phyloP scores from a whole-genome alignment of 345 rosid genomes.

The Salix caprea region DNA sequence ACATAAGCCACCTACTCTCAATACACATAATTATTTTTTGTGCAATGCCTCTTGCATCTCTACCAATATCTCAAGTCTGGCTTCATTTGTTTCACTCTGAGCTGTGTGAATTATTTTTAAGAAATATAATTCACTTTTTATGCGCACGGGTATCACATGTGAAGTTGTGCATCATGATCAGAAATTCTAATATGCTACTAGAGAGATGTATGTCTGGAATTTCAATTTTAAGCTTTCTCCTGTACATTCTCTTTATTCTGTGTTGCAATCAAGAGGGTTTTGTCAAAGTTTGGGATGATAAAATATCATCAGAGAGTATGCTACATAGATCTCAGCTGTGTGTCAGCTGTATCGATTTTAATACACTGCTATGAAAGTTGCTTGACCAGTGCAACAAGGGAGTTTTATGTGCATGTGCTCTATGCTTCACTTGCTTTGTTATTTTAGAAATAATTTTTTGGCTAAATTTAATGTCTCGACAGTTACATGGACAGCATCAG shows the following conservation, averaged over 20 bases:
- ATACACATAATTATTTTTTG: background rate
- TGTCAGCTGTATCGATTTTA: too few species aligned
- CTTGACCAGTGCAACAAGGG: too few species aligned
- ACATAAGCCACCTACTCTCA: background rate
- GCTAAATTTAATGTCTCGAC: constrained; percentile 11
- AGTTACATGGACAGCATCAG: constrained; percentile 84
- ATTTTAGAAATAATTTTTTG: background rate
- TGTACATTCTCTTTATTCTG: background rate
- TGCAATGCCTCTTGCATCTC: background rate
- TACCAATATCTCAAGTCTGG: background rate
- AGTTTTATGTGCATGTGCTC: background rate
- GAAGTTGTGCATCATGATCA: background rate
- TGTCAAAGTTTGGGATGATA: background rate
- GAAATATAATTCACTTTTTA: background rate
- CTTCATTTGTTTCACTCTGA: background rate
- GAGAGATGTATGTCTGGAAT: background rate
- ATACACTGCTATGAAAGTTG: too few species aligned
- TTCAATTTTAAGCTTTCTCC: background rate
- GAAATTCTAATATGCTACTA: background rate
- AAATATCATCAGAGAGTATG: background rate
- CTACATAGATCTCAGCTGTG: background rate
- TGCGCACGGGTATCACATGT: background rate
- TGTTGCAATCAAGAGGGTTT: background rate
- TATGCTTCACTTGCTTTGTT: background rate
- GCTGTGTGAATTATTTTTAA: too few species aligned